Conservation (phyloP, 805 yeast species). For the Candida vartiovaarae region DNA sequence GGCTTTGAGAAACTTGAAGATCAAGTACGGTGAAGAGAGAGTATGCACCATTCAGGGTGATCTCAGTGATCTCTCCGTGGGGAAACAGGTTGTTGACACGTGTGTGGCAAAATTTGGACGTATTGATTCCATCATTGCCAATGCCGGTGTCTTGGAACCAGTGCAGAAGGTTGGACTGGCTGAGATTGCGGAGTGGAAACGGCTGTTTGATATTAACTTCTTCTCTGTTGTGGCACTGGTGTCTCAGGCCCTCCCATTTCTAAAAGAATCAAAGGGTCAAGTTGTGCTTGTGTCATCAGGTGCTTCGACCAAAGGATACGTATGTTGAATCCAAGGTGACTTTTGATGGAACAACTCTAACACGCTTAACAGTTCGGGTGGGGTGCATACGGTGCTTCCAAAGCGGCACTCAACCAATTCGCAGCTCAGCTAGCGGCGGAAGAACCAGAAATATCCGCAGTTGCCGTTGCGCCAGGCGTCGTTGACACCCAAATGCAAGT, state of each 20-base stretch:
- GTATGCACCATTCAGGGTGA: constrained; percentile 56
- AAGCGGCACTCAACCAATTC: constrained; percentile 84
- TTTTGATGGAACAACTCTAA: constrained; percentile 10
- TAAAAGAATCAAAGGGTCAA: constrained; percentile 50
- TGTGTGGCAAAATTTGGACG: constrained; percentile 47
- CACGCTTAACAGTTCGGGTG: constrained; percentile 47
- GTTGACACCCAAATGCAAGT: constrained; percentile 88
- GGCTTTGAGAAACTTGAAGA: constrained; percentile 36
- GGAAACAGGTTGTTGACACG: constrained; percentile 32
- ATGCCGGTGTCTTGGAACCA: constrained; percentile 82
- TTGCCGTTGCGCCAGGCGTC: constrained; percentile 90
- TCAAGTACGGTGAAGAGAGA: constrained; percentile 38
- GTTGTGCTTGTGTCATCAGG: constrained; percentile 86
- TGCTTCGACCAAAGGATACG: constrained; percentile 58
- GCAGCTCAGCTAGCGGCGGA: constrained; percentile 62
- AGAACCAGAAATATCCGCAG: constrained; percentile 48
- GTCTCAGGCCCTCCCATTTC: constrained; percentile 45
- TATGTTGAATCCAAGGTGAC: constrained; percentile 6
- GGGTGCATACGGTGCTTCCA: constrained; percentile 89
- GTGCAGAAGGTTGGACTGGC: constrained; percentile 52
- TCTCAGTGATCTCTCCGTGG: constrained; percentile 37
- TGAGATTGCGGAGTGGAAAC: constrained; percentile 50
- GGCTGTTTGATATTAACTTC: constrained; percentile 66
- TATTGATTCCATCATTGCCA: constrained; percentile 60
- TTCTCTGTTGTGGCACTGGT: constrained; percentile 66